Conservation (phyloP, 2,329 filamentous ascomycete genomes). For the Pleoardoris graminearum region DNA sequence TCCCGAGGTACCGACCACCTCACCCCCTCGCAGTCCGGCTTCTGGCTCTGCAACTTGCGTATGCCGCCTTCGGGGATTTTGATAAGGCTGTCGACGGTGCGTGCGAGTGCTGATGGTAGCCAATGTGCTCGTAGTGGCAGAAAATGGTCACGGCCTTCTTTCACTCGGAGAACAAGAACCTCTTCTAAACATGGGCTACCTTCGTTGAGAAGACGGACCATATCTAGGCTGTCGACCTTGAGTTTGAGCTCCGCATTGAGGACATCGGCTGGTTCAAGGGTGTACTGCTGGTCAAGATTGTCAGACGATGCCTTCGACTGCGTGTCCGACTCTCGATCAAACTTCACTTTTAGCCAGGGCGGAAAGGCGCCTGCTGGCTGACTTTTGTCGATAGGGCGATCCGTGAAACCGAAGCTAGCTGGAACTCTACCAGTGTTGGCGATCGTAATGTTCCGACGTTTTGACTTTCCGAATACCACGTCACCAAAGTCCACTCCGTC, state of each 20-base stretch:
- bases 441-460: constrained; percentile 73
- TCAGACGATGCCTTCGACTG: constrained; percentile 30
- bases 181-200: constrained; percentile 72
- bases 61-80: constrained; percentile 78
- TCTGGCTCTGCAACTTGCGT: constrained; percentile 67
- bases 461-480: constrained; percentile 68
- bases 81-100: constrained; percentile 86
- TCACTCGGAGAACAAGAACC: constrained; percentile 81
- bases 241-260: constrained; percentile 70
- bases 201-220: constrained; percentile 73
- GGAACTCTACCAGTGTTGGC: constrained; percentile 88
- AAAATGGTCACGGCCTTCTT: constrained; percentile 87
- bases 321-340: constrained; percentile 58
- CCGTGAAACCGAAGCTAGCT: constrained; percentile 79
- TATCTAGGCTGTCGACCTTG: constrained; percentile 64
- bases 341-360: constrained; percentile 71
- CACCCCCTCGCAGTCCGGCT: constrained; percentile 55
- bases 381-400: constrained; percentile 62
- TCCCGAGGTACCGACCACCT: constrained; percentile 84
- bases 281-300: constrained; percentile 56
- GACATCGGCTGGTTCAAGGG: constrained; percentile 82
- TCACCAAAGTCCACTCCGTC: constrained; percentile 78
- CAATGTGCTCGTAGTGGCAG: constrained; percentile 78
- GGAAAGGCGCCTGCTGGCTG: constrained; percentile 52
- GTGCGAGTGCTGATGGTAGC: constrained; percentile 80